phyloP scores from a whole-genome alignment of 192 early-diverging fungal genomes.

The Linderina pennispora region DNA sequence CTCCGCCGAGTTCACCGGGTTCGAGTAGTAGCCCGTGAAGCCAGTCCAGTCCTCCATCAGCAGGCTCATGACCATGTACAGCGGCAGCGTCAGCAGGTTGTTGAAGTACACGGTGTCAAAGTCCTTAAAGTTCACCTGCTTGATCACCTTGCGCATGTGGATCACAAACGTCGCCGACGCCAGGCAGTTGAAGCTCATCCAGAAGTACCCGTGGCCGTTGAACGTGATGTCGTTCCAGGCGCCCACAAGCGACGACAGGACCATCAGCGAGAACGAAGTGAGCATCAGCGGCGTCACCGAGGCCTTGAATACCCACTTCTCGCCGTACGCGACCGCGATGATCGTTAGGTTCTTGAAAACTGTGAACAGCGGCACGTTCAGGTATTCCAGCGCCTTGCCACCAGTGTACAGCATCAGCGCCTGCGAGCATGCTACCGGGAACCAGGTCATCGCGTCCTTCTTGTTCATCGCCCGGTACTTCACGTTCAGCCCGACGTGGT shows the following conservation, averaged over 20 bases:
- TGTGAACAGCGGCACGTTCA: conserved; percentile 92
- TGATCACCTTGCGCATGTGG: conserved; percentile 87
- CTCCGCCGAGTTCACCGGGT: conserved; percentile 48
- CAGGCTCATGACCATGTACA: conserved; percentile 62
- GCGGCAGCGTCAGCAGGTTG: conserved; percentile 84
- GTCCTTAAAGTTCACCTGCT: conserved; percentile 88
- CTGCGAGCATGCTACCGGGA: conserved; percentile 76
- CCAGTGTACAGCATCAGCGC: conserved; percentile 97
- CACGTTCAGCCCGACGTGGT: conserved; percentile 50
- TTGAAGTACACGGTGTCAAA: conserved; percentile 99
- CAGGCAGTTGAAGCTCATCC: conserved; percentile 93
- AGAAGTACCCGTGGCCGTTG: conserved; percentile 61
- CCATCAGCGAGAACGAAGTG: conserved; percentile 77
- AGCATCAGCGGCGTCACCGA: conserved; percentile 78
- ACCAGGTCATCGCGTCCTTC: conserved; percentile 67
- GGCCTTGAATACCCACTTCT: conserved; percentile 78
- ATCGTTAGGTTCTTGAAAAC: conserved; percentile 99
- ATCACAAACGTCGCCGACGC: conserved; percentile 83
- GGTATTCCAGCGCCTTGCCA: conserved; percentile 86
- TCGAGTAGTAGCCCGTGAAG: conserved; percentile 38
- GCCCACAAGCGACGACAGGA: conserved; percentile 80
- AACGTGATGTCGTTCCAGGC: conserved; percentile 70
- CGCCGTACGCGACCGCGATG: conserved; percentile 92
- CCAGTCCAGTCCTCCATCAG: conserved; percentile 64
- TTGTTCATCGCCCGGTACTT: conserved; percentile 62